Evolutionary conservation across 192 early-diverging fungal genomes (phyloP).

Genomic region (Coemansia sp.): DNA sequence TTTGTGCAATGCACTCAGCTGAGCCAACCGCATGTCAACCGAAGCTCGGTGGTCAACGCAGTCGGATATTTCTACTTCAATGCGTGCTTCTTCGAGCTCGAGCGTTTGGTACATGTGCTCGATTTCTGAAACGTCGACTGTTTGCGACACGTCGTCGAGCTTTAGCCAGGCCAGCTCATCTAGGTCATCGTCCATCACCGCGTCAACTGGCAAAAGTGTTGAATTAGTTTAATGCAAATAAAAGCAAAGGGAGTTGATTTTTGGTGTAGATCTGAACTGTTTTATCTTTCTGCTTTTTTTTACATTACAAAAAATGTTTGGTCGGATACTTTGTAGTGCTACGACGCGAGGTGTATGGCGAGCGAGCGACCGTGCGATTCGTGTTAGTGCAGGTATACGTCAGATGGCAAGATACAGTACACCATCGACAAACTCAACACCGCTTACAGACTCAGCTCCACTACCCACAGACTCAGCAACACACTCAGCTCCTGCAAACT

Average conservation of each 20-base stretch:
- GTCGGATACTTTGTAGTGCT: neutral
- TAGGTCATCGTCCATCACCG: too few species aligned
- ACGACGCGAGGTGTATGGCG: neutral
- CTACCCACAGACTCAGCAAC: neutral
- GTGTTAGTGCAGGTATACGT: neutral
- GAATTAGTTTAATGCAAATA: too few species aligned
- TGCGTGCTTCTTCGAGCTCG: conserved; percentile 51
- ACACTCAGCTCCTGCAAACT: neutral
- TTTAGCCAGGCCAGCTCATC: conserved; percentile 19
- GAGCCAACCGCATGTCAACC: conserved; percentile 17
- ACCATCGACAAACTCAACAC: neutral
- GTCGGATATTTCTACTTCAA: conserved; percentile 47
- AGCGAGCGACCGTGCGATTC: neutral
- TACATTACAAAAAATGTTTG: neutral
- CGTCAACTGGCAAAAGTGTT: too few species aligned
- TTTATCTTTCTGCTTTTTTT: too few species aligned
- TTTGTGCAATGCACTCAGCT: conserved; percentile 15
- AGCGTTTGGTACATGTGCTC: conserved; percentile 37
- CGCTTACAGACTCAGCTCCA: neutral
- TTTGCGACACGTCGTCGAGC: conserved; percentile 20
- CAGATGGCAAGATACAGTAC: neutral
- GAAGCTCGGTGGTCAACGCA: conserved; percentile 19
- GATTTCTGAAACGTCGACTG: conserved; percentile 28
- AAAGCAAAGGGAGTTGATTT: too few species aligned
- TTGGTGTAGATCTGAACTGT: too few species aligned